phyloP scores from a whole-genome alignment of 1,139 yeast genomes.

The Debaryomyces sp. region DNA sequence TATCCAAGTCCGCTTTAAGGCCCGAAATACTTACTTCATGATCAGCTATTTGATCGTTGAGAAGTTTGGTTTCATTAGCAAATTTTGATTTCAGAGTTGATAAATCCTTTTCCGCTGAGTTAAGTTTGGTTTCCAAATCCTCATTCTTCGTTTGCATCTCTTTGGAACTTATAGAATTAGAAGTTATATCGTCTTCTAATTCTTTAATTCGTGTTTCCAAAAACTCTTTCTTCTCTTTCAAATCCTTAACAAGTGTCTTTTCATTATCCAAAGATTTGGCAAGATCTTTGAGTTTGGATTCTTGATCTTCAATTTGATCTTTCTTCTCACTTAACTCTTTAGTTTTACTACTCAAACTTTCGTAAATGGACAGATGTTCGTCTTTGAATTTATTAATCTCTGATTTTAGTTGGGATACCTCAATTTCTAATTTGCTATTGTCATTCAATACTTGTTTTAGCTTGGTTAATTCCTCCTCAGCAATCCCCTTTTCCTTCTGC shows the following conservation, averaged over 20 bases:
- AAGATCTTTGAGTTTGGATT: not conserved
- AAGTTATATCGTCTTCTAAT: constrained; percentile 12
- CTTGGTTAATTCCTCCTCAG: not conserved
- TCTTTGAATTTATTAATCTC: constrained; percentile 3
- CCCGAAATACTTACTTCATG: constrained; percentile 11
- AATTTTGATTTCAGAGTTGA: not conserved
- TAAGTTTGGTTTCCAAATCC: constrained; percentile 3
- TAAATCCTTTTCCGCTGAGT: constrained; percentile 7
- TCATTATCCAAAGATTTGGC: not conserved
- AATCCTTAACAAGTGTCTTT: not conserved
- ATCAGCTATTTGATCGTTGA: constrained; percentile 12
- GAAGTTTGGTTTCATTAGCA: constrained; percentile 8
- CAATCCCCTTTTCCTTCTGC: not conserved
- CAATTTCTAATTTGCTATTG: not conserved
- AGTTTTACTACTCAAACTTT: not conserved
- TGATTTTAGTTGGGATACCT: constrained; percentile 3
- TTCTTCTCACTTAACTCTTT: not conserved
- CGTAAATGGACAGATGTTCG: not conserved
- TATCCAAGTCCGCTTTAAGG: constrained; percentile 23
- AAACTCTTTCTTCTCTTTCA: constrained; percentile 2
- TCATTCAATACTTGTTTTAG: not conserved
- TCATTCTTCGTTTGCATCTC: constrained; percentile 8
- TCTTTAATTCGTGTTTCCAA: constrained; percentile 11
- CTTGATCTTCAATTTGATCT: not conserved
- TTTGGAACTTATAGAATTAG: constrained; percentile 8